Evolutionary conservation across 2,329 filamentous ascomycete genomes (phyloP).

Genomic region (Fusarium pininemorale): DNA sequence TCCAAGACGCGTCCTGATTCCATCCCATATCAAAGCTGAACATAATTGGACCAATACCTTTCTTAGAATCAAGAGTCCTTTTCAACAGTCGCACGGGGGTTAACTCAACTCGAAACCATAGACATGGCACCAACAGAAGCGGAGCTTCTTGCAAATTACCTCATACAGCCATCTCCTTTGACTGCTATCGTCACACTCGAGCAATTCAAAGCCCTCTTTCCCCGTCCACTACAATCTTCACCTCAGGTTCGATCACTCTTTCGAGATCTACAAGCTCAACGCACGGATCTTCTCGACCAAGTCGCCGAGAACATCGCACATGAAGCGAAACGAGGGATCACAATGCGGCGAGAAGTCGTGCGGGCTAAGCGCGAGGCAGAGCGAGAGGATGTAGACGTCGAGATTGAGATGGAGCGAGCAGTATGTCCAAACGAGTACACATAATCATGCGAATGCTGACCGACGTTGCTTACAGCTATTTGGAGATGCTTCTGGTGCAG

Average conservation of each 20-base stretch:
- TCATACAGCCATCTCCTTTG: constrained; percentile 78
- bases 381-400: constrained; percentile 66
- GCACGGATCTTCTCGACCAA: constrained; percentile 72
- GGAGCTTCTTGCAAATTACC: constrained; percentile 79
- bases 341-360: constrained; percentile 66
- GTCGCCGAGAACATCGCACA: constrained; percentile 71
- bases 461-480: constrained; percentile 61
- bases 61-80: background rate
- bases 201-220: constrained; percentile 81
- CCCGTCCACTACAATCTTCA: constrained; percentile 70
- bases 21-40: background rate
- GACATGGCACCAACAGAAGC: constrained; percentile 78
- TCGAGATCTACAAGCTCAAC: constrained; percentile 79
- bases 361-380: constrained; percentile 62
- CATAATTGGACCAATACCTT: background rate
- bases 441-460: background rate
- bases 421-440: constrained; percentile 48
- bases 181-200: constrained; percentile 77
- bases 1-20: constrained; percentile 30
- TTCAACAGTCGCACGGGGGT: background rate
- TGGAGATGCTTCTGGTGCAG: constrained; percentile 56
- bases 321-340: constrained; percentile 70
- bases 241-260: constrained; percentile 77
- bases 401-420: constrained; percentile 69
- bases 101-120: background rate